Evolutionary conservation across 345 rosid genomes (phyloP).

Genomic region (Dimocarpus longan): DNA sequence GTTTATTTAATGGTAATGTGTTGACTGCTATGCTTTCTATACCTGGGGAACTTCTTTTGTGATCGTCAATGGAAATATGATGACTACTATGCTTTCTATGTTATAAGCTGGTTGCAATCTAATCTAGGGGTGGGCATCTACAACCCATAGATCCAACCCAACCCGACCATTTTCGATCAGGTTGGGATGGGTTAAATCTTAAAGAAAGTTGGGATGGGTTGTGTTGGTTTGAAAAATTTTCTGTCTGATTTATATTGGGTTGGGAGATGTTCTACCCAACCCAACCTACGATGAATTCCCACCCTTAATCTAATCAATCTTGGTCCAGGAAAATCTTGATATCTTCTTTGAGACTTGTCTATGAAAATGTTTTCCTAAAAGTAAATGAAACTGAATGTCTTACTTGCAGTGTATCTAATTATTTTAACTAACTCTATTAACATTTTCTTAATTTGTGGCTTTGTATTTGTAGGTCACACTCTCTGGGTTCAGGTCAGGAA

Average conservation of each 20-base stretch:
- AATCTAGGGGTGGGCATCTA: no score
- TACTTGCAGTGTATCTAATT: neutral
- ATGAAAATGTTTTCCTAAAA: neutral
- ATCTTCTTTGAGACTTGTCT: conserved; percentile 6
- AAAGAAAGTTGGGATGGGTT: no score
- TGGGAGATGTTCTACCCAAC: no score
- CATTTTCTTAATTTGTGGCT: conserved; percentile 3
- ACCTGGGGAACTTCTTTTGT: neutral
- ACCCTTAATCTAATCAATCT: neutral
- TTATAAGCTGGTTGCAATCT: neutral
- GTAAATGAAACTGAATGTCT: neutral
- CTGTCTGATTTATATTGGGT: no score
- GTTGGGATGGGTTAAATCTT: no score
- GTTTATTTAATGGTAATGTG: no score
- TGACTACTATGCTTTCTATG: neutral
- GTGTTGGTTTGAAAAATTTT: no score
- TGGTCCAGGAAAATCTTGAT: neutral
- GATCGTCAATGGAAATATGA: neutral
- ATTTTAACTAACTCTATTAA: neutral
- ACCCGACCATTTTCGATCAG: no score
- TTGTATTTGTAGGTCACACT: conserved; percentile 69
- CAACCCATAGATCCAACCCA: no score
- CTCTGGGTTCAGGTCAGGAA: conserved; percentile 86
- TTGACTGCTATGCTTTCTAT: no score
- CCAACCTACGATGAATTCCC: no score